phyloP scores from a whole-genome alignment of 345 rosid genomes.

The Brassica rapa region DNA sequence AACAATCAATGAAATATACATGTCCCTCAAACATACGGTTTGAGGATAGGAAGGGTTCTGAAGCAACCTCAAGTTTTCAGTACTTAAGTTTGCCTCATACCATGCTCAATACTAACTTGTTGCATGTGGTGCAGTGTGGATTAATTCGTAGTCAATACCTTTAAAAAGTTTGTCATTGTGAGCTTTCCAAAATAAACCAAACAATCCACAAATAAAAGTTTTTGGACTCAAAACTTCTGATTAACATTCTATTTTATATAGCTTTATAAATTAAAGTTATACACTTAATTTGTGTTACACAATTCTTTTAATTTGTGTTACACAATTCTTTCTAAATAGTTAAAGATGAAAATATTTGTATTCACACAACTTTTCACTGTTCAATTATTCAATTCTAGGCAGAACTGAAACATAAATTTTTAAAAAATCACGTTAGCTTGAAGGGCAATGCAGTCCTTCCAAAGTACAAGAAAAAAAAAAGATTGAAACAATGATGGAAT shows the following conservation, averaged over 20 bases:
- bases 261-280: too few species aligned
- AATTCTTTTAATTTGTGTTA: too few species aligned
- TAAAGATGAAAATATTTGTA: too few species aligned
- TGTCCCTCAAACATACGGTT: background rate
- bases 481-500: conserved; percentile 19
- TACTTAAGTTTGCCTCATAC: background rate
- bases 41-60: background rate
- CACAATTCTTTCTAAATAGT: too few species aligned
- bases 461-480: background rate
- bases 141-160: too few species aligned
- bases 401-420: conserved; percentile 9
- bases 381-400: conserved; percentile 9
- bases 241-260: too few species aligned
- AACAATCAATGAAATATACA: background rate
- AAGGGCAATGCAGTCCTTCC: conserved; percentile 4
- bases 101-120: background rate
- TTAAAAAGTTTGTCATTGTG: background rate
- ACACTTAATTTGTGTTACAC: too few species aligned
- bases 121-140: too few species aligned
- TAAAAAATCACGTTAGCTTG: conserved; percentile 5
- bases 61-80: background rate
- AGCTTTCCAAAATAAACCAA: too few species aligned
- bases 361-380: too few species aligned
- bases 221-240: background rate
- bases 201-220: too few species aligned